Base-by-base conservation (phyloP, 2,329 filamentous ascomycete genomes). In the Pseudocercospora fijiensis region DNA sequence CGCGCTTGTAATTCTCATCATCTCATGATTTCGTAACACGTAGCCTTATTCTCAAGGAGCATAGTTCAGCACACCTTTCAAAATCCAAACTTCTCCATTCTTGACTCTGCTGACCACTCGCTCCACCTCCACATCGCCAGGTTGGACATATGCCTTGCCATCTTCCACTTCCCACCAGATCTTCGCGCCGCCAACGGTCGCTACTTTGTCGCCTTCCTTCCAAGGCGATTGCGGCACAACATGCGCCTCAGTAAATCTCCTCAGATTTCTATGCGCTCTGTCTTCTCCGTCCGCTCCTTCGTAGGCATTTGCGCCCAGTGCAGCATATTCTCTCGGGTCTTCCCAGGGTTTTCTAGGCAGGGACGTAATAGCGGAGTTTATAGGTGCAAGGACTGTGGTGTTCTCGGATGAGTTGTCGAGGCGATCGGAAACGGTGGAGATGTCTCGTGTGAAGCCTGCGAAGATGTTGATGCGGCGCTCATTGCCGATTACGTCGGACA, bases 261-360 rank as follows among this genome's bases (percentile, higher is more conserved):
- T 83, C 67, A 98, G 76, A 73, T 98, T 98, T 69, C 80, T 80
- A 66, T 87, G 84, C 7, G 95, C 94, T 57, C 92, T 84, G 62
- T 92, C 88, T 72, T 89, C 85, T 0, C 92, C 94, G 16, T 86
- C 85, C 0, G 83, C 80, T 0, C 92, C 92, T 53, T 90, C 86
- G 74, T 96, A 97, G 1, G 89, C 91, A 30, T 87, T 78, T 1
- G 84, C 82, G 0, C 91, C 92, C 3, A 90, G 79, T 1, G 77
- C 77, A 3, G 82, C 79, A 75, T 95, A 94, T 69, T 96, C 92
- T 58, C 83, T 78, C 0, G 90, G 86, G 67, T 93, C 83, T 72
- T 88, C 91, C 91, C 91, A 96, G 0, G 93, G 93, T 76, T 97
- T 98, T 58, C 89, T 84, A 0, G 92, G 90, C 24, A 98, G 81